Conservation (phyloP, 148 eudicot genomes). For the Dysphania ambrosioides region DNA sequence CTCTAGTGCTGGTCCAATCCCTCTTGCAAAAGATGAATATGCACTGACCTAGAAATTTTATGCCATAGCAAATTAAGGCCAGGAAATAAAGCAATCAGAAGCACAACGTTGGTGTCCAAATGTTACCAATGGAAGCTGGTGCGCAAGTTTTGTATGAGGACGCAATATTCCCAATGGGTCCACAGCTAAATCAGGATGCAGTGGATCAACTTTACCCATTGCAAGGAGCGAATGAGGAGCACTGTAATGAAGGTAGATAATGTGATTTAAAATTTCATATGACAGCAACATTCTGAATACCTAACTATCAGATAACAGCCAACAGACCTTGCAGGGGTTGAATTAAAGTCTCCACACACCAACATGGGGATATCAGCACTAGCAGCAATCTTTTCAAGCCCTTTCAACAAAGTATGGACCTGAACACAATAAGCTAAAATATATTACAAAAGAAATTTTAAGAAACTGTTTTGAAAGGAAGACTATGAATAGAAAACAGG, state of each 20-base stretch:
- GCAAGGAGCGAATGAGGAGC: constrained; percentile 97
- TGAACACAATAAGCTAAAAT: constrained; percentile 28
- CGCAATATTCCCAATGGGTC: constrained; percentile 90
- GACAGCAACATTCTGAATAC: not conserved
- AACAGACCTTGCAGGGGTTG: constrained; percentile 82
- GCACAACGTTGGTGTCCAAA: not conserved
- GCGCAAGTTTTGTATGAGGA: constrained; percentile 68
- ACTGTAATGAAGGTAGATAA: constrained; percentile 42
- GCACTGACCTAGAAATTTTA: constrained; percentile 74
- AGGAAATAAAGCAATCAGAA: constrained; percentile 6
- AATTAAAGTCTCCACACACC: constrained; percentile 97
- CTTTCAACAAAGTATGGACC: constrained; percentile 96
- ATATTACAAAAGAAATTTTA: not conserved
- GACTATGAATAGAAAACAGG: not conserved
- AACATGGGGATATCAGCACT: constrained; percentile 98
- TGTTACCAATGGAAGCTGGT: constrained; percentile 88
- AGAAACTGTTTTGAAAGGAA: not conserved
- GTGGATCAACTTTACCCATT: constrained; percentile 86
- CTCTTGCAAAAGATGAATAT: constrained; percentile 91
- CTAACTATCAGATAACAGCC: not conserved
- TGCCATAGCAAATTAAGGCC: constrained; percentile 11
- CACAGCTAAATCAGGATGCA: constrained; percentile 72
- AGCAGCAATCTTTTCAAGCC: constrained; percentile 92
- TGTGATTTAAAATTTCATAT: not conserved
- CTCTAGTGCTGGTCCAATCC: constrained; percentile 62